A percentile compares a stretch with the other conserved stretches of the same genome.
Conservation (phyloP, 1,139 yeast genomes). For the Candida tropicalis region DNA sequence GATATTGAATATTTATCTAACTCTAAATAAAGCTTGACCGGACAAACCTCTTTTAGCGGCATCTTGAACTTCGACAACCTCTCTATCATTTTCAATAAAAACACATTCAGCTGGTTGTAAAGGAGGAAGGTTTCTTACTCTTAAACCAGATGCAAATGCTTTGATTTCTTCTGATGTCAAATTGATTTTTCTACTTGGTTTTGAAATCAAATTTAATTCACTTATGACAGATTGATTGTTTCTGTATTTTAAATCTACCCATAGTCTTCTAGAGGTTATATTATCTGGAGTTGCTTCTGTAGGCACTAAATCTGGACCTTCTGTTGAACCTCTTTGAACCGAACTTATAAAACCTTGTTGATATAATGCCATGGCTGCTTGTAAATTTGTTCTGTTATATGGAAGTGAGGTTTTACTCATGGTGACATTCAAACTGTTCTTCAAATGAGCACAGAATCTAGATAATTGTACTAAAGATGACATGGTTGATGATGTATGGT, state of each 20-base stretch:
- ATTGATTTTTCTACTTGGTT: slow-evolving; percentile 78
- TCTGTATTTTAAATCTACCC: slow-evolving; percentile 91
- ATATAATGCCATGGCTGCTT: slow-evolving; percentile 80
- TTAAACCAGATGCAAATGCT: slow-evolving; percentile 74
- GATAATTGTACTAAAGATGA: slow-evolving; percentile 90
- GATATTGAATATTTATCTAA: slow-evolving; percentile 55
- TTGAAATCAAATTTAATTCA: slow-evolving; percentile 73
- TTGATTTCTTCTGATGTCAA: slow-evolving; percentile 66
- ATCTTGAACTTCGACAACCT: slow-evolving; percentile 76
- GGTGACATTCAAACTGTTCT: slow-evolving; percentile 81
- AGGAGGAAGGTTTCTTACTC: slow-evolving; percentile 76
- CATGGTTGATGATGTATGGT: slow-evolving; percentile 5
- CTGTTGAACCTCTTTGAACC: slow-evolving; percentile 81
- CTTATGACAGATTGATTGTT: slow-evolving; percentile 77
- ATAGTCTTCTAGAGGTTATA: slow-evolving; percentile 80
- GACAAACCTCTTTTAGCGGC: slow-evolving; percentile 74
- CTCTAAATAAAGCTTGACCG: slow-evolving; percentile 85
- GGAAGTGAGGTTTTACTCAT: slow-evolving; percentile 81
- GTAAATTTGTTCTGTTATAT: slow-evolving; percentile 79
- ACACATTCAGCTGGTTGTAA: slow-evolving; percentile 89
- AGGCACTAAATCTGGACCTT: slow-evolving; percentile 81
- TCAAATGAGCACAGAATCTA: slow-evolving; percentile 84
- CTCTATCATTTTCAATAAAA: slow-evolving; percentile 50
- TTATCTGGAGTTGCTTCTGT: slow-evolving; percentile 88
- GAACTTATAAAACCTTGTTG: slow-evolving; percentile 88